Percentiles rank a stretch among this genome's conserved stretches.
phyloP scores from a whole-genome alignment of 768 basidiomycete species.

The Lyophyllum decastes region DNA sequence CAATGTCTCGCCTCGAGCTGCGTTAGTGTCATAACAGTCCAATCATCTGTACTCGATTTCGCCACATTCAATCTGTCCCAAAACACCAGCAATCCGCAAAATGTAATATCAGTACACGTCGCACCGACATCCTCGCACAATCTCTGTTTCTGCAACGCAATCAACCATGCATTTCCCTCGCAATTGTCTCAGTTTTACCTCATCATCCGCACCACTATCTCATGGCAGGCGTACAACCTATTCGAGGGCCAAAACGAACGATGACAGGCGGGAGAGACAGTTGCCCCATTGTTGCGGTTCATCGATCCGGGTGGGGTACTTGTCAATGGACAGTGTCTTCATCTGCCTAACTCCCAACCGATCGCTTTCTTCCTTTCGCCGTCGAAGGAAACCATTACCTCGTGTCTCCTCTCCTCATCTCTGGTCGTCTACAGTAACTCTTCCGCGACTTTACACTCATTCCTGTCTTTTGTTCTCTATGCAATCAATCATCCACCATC shows the following conservation, averaged over 20 bases:
- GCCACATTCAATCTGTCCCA: conserved; percentile 44
- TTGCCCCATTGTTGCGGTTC: conserved; percentile 21
- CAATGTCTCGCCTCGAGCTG: conserved; percentile 61
- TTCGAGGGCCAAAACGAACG: conserved; percentile 32
- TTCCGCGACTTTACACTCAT: conserved; percentile 43
- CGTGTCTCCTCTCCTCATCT: conserved; percentile 29
- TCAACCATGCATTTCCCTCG: conserved; percentile 70
- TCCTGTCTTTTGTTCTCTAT: conserved; percentile 47
- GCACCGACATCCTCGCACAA: conserved; percentile 60
- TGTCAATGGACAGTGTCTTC: conserved; percentile 30
- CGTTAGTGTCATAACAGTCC: conserved; percentile 57
- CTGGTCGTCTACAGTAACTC: conserved; percentile 43
- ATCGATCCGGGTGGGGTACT: background rate
- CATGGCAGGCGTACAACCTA: conserved; percentile 52
- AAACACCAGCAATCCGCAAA: conserved; percentile 63
- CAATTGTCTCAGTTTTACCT: conserved; percentile 52
- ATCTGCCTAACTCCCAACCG: conserved; percentile 32
- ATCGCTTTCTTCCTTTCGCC: conserved; percentile 29
- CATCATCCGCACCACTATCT: conserved; percentile 45
- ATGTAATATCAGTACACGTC: conserved; percentile 82
- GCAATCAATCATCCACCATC: conserved; percentile 55
- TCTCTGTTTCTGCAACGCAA: conserved; percentile 63
- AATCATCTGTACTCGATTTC: conserved; percentile 35
- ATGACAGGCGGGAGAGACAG: conserved; percentile 26
- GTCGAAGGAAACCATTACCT: conserved; percentile 25